Base-by-base conservation (phyloP, 192 early-diverging fungal species). In the Podila horticola region DNA sequence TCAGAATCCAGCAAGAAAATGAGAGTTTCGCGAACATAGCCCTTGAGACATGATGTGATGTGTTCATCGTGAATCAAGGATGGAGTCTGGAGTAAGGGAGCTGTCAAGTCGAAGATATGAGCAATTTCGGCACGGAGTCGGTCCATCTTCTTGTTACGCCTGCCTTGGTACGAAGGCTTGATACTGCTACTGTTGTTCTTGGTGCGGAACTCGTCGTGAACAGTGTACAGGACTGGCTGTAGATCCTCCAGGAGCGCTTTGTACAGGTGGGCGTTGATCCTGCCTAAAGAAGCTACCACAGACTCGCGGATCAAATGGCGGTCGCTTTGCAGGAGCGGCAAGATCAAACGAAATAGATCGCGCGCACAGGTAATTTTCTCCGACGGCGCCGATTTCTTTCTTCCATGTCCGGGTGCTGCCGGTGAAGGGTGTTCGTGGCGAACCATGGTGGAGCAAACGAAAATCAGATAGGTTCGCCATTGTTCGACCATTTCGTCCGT, bases 21-120 rank as follows among this genome's bases (percentile, higher is more conserved):
- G 49, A 87, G 82, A 0, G 93, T 96, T 61, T 96, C 93, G 45
- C 91, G 91, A 31, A 96, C 81, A 81, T 94, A 99, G 8, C 84
- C 83, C 38, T 93, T 89, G 7, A 97, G 87, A 31, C 87, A 85
- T 24, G 84, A 74, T 67, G 94, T 86, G 4, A 93, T 71, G n/a
- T 72, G 74, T 12, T 92, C 87, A 64, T 94, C 91, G 7, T 84
- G 84, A 6, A 90, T 82, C 67, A 90, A 85, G 4, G 77, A 67
- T 5, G 89, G 85, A 12, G 90, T 86, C 24, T 86, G 57, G 31
- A 95, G 84, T 58, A 92, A 92, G 51, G 91, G 86, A 0, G 93
- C 91, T 1, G 94, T 90, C 26, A 93, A 67, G 30, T 90, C 87
- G 15, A 94, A 70, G 2, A 97, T 83, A 58, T 95, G 92, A 45